A percentile compares a stretch with the other conserved stretches of the same genome.
Evolutionary conservation across 352 stramenopile genomes (phyloP).

Genomic region (Pythium angustatum): DNA sequence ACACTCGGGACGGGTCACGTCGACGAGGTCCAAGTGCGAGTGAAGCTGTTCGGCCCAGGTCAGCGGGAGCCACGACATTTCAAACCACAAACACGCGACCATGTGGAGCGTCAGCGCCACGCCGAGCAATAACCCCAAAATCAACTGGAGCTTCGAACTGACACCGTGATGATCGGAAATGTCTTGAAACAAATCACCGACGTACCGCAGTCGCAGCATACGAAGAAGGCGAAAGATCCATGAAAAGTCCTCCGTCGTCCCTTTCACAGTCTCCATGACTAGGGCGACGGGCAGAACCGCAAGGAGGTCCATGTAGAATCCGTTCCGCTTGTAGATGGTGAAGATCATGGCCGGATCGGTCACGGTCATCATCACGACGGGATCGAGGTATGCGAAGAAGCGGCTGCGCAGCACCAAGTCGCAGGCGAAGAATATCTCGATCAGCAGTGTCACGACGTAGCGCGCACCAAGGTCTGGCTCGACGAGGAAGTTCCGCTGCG

Average conservation of each 20-base stretch:
- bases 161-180: constrained; percentile 59
- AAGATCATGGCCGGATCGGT: constrained; percentile 62
- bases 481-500: constrained; percentile 47
- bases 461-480: constrained; percentile 33
- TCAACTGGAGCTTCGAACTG: constrained; percentile 61
- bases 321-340: constrained; percentile 49
- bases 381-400: constrained; percentile 60
- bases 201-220: constrained; percentile 48
- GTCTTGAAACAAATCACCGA: constrained; percentile 44
- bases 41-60: constrained; percentile 11
- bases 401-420: constrained; percentile 53
- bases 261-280: constrained; percentile 44
- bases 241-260: constrained; percentile 31
- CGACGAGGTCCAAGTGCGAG: constrained; percentile 13
- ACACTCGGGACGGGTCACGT: constrained; percentile 38
- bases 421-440: constrained; percentile 55
- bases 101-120: constrained; percentile 61
- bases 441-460: constrained; percentile 37
- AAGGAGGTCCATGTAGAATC: constrained; percentile 57
- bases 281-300: constrained; percentile 49
- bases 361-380: constrained; percentile 57
- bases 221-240: constrained; percentile 50
- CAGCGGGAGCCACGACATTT: constrained; percentile 54
- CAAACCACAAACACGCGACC: constrained; percentile 70
- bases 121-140: constrained; percentile 48